Evolutionary conservation across 2,329 filamentous ascomycete species (phyloP).

Genomic region (Blastomyces percursus): DNA sequence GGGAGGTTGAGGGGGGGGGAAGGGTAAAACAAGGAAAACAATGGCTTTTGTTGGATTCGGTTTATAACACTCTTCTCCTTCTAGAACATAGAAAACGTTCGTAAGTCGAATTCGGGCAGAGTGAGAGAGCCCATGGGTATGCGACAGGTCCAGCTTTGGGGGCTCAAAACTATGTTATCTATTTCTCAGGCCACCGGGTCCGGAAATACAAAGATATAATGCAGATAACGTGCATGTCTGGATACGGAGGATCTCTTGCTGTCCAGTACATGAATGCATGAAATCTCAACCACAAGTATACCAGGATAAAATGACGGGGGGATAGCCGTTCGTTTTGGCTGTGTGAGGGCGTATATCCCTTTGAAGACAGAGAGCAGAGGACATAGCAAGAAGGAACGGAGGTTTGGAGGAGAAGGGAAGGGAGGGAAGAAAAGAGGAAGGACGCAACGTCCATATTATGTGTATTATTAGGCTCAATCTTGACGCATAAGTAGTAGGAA

Average conservation of each 20-base stretch:
- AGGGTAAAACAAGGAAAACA: not conserved
- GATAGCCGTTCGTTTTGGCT: no score
- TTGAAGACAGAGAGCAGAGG: not conserved
- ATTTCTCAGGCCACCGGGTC: not conserved
- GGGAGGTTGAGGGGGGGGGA: no score
- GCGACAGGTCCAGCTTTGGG: not conserved
- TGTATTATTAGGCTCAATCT: constrained; percentile 5
- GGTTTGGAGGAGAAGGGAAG: not conserved
- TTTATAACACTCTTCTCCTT: not conserved
- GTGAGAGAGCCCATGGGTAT: not conserved
- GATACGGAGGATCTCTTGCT: not conserved
- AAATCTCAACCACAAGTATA: not conserved
- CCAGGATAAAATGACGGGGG: not conserved
- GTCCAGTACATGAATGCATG: not conserved
- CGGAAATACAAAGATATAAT: not conserved
- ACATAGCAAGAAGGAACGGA: not conserved
- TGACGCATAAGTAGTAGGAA: not conserved
- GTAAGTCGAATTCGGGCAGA: not conserved
- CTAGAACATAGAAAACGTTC: not conserved
- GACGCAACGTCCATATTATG: constrained; percentile 2
- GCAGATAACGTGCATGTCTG: not conserved
- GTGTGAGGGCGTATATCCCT: not conserved
- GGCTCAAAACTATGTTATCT: not conserved
- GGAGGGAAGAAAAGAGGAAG: not conserved
- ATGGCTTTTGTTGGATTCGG: not conserved